Percentiles rank a stretch among this genome's conserved stretches.
Conservation (phyloP, 805 yeast species). For the Candida caryicola region DNA sequence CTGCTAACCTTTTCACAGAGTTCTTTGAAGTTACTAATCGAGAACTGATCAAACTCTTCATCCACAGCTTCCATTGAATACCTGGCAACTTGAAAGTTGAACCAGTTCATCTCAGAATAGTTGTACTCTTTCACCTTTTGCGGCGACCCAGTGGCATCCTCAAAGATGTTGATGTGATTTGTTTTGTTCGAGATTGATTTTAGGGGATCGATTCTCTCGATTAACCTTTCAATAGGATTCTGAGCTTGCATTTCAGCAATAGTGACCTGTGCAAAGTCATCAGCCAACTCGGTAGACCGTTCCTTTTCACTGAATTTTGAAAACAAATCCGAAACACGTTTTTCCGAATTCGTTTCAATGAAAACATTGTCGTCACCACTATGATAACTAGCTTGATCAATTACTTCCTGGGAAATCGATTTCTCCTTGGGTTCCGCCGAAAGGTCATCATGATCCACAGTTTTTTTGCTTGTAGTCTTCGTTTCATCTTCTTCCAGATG, state of each 20-base stretch:
- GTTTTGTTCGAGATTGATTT: constrained; percentile 30
- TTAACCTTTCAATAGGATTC: constrained; percentile 28
- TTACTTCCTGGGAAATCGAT: not conserved
- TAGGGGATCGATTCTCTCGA: constrained; percentile 44
- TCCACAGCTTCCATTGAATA: constrained; percentile 11
- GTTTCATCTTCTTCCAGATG: not conserved
- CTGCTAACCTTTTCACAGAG: constrained; percentile 13
- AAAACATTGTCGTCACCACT: constrained; percentile 4
- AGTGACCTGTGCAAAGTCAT: constrained; percentile 31
- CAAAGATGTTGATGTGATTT: constrained; percentile 39
- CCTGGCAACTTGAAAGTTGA: constrained; percentile 35
- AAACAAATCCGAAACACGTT: constrained; percentile 8
- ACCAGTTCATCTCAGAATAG: constrained; percentile 37
- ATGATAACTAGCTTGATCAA: not conserved
- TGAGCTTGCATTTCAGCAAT: constrained; percentile 12
- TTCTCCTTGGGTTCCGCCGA: not conserved
- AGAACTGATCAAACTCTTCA: constrained; percentile 9
- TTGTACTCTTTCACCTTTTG: constrained; percentile 31
- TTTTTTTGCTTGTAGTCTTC: not conserved
- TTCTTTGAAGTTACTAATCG: constrained; percentile 17
- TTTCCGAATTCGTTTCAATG: constrained; percentile 3
- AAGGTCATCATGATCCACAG: constrained; percentile 2
- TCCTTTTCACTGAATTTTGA: constrained; percentile 7
- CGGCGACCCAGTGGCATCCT: constrained; percentile 39
- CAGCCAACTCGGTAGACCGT: constrained; percentile 19